Conservation (phyloP, 129 eudicot species). For the Flaveria linearis region DNA sequence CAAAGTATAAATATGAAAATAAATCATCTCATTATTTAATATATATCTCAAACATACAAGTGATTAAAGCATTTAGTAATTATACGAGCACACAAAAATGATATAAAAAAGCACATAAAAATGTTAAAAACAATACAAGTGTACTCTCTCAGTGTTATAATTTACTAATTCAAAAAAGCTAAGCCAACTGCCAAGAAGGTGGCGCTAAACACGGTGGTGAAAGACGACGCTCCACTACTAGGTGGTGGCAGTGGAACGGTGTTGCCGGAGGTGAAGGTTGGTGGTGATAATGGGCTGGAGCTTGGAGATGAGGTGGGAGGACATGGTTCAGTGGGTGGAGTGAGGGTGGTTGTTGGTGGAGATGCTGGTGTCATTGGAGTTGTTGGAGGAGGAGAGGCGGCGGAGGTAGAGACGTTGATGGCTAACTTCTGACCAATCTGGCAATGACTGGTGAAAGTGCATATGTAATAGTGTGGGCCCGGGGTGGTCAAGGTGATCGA, state of each 20-base stretch:
- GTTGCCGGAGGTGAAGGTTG: conserved; percentile 7
- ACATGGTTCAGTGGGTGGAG: conserved; percentile 8
- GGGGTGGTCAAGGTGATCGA: conserved; percentile 41
- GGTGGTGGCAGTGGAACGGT: conserved; percentile 24
- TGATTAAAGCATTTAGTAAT: too few relatives aligned
- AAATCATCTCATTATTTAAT: too few relatives aligned
- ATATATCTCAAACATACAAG: too few relatives aligned
- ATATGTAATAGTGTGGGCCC: conserved; percentile 46
- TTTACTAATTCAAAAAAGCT: conserved; percentile 39
- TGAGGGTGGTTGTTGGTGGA: conserved; percentile 16
- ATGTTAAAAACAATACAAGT: background rate
- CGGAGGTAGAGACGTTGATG: conserved; percentile 39
- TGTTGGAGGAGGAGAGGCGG: conserved; percentile 35
- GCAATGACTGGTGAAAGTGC: conserved; percentile 50
- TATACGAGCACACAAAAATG: background rate
- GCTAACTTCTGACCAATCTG: conserved; percentile 53
- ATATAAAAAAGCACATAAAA: background rate
- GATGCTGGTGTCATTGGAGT: conserved; percentile 13
- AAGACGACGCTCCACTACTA: conserved; percentile 30
- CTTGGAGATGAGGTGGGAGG: conserved; percentile 32
- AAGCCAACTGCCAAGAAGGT: conserved; percentile 41
- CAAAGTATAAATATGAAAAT: too few relatives aligned
- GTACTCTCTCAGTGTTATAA: background rate
- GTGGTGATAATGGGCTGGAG: conserved; percentile 22
- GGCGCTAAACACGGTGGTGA: conserved; percentile 32